These are phyloP conservation scores for Vanrija humicola DNA, from an alignment of 1,284 basidiomycete species.

Conservation along the genomic window DNA sequence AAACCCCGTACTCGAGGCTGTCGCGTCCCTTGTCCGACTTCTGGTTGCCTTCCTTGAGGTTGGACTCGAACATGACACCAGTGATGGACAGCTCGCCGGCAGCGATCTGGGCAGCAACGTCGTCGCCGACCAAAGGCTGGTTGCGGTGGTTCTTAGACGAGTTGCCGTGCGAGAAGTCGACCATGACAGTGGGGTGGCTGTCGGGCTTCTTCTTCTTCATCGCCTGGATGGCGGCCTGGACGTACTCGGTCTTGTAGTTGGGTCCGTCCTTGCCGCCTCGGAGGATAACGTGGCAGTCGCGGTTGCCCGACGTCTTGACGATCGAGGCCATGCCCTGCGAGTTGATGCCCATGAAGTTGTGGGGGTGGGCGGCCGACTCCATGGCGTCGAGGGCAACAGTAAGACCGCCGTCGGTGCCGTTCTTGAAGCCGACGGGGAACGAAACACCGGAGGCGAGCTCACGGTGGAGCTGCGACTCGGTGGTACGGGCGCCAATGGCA, in stretches of 20 bases:
- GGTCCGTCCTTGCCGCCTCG: conserved; percentile 84
- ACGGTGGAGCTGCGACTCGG: conserved; percentile 94
- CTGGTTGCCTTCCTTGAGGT: conserved; percentile 83
- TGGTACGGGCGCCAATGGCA: conserved; percentile 92
- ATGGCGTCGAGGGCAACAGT: conserved; percentile 87
- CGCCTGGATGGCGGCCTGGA: conserved; percentile 63
- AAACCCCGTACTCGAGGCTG: conserved; percentile 74
- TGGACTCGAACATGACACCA: conserved; percentile 88
- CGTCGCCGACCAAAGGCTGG: conserved; percentile 88
- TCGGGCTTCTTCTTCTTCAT: conserved; percentile 63
- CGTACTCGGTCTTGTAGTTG: conserved; percentile 64
- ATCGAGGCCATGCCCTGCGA: conserved; percentile 89
- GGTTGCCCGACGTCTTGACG: conserved; percentile 89
- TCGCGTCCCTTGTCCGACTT: conserved; percentile 56
- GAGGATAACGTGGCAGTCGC: conserved; percentile 88
- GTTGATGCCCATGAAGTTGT: conserved; percentile 98
- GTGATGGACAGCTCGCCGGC: conserved; percentile 74
- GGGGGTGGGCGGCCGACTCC: conserved; percentile 83
- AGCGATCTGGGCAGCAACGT: conserved; percentile 74
- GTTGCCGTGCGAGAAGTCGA: conserved; percentile 62
- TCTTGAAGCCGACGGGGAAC: conserved; percentile 78
- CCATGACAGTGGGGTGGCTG: conserved; percentile 50
- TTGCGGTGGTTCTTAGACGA: conserved; percentile 88
- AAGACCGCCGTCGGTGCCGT: conserved; percentile 91
- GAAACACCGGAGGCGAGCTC: conserved; percentile 49